phyloP scores from a whole-genome alignment of 768 basidiomycete species.

The Mycena alexandri region DNA sequence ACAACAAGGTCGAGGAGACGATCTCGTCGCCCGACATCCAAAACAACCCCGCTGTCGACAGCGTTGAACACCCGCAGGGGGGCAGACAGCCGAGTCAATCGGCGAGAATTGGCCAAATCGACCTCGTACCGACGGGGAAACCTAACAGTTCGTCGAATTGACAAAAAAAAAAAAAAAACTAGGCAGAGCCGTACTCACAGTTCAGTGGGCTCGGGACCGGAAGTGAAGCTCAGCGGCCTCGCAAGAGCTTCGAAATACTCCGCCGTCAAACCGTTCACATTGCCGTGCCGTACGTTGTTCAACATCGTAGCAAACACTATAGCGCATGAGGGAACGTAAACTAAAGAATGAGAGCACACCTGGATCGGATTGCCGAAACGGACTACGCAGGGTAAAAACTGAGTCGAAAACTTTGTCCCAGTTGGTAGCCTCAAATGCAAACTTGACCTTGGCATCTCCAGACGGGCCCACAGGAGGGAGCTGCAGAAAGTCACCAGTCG shows the following conservation, averaged over 20 bases:
- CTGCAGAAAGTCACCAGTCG: slow-evolving; percentile 99
- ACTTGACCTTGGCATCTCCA: slow-evolving; percentile 63
- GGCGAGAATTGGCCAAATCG: slow-evolving; percentile 79
- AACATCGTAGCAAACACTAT: slow-evolving; percentile 94
- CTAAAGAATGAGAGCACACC: slow-evolving; percentile 61
- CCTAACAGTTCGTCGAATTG: slow-evolving; percentile 52
- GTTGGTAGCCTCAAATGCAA: slow-evolving; percentile 88
- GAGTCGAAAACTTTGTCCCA: slow-evolving; percentile 83
- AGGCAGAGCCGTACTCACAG: no score
- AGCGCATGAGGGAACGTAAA: background rate
- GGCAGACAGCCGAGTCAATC: slow-evolving; percentile 73
- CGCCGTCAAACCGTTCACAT: slow-evolving; percentile 72
- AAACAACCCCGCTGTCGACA: slow-evolving; percentile 71
- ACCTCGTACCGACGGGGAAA: slow-evolving; percentile 95
- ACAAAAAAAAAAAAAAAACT: slow-evolving; percentile 36
- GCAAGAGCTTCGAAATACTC: slow-evolving; percentile 74
- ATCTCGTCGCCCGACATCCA: slow-evolving; percentile 68
- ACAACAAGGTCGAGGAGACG: slow-evolving; percentile 92
- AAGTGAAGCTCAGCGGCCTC: slow-evolving; percentile 77
- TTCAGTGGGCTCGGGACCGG: slow-evolving; percentile 90
- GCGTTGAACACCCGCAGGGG: slow-evolving; percentile 67
- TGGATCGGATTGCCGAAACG: slow-evolving; percentile 91
- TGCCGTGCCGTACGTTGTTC: slow-evolving; percentile 97
- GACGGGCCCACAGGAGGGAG: slow-evolving; percentile 89
- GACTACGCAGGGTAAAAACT: slow-evolving; percentile 92